These are phyloP conservation scores for Botryotinia calthae DNA, from an alignment of 2,329 filamentous ascomycete genomes.

Conservation along the genomic window DNA sequence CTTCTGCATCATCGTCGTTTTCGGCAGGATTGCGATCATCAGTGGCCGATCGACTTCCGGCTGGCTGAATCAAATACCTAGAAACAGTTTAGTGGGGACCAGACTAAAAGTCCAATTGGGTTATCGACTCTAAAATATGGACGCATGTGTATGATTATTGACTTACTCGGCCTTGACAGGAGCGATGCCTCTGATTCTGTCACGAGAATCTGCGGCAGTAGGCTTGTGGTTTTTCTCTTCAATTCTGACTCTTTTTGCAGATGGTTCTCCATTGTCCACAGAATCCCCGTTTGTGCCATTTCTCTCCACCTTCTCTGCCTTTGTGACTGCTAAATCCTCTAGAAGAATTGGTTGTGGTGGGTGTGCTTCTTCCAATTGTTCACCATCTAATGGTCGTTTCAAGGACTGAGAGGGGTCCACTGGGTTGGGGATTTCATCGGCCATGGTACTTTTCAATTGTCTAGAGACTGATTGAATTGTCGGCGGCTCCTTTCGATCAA, in stretches of 20 bases:
- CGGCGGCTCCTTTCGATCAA: not conserved
- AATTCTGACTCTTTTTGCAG: slow-evolving; percentile 31
- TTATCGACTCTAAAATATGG: not conserved
- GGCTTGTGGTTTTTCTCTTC: slow-evolving; percentile 38
- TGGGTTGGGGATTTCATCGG: slow-evolving; percentile 25
- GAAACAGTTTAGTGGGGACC: slow-evolving; percentile 2
- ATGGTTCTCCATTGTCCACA: slow-evolving; percentile 27
- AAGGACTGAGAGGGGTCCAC: slow-evolving; percentile 32
- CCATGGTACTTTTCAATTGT: slow-evolving; percentile 25
- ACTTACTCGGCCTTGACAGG: slow-evolving; percentile 38
- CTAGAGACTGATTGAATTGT: not conserved
- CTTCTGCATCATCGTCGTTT: slow-evolving; percentile 54
- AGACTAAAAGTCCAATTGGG: not conserved
- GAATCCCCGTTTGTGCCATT: slow-evolving; percentile 27
- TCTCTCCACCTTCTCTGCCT: slow-evolving; percentile 36
- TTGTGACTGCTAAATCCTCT: slow-evolving; percentile 36
- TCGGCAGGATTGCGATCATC: slow-evolving; percentile 34
- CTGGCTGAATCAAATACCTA: slow-evolving; percentile 36
- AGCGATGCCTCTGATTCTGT: slow-evolving; percentile 37
- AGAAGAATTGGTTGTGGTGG: slow-evolving; percentile 29
- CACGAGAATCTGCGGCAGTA: slow-evolving; percentile 32
- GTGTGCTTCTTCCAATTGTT: slow-evolving; percentile 27
- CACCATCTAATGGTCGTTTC: slow-evolving; percentile 31
- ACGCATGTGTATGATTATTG: not conserved
- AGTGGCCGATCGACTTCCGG: slow-evolving; percentile 34